Evolutionary conservation across 2,329 filamentous ascomycete species (phyloP), one percentile per base, ranked within the genome.

Genomic region (Neonectria sp.): DNA sequence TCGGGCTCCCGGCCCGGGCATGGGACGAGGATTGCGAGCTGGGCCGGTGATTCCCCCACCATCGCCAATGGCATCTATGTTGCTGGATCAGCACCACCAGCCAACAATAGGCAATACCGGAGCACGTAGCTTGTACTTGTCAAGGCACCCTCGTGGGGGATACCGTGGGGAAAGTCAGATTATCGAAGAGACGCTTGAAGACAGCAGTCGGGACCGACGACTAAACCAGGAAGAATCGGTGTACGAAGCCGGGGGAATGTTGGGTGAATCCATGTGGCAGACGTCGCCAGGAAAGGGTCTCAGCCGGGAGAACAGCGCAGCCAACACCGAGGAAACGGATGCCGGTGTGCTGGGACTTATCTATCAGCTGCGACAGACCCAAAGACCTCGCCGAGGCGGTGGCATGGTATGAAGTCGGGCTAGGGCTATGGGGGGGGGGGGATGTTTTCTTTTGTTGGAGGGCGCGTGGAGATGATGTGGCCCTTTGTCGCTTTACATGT

Each of bases 1-100:
- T 67, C 82, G 84, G 48, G 81, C 78, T 7, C 78, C 80, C 3
- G 78, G 75, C 13, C 76, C 75, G 4, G 78, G 75, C 12, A 76
- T 75, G 6, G 75, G 79, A 33, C 76, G 80, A 29, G 77, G 70
- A 27, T 58, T 72, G 17, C 71, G 73, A 25, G 33, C 63, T 25
- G 83, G 85, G 55, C 76, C 84, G 62, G 78, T 79, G 3, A 79
- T 87, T 60, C 80, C 84, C n/a, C 81, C 85, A 56, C 83, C 87
- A 5, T 92, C 90, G 11, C 91, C 92, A 5, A 91, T 93, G 86
- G 89, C 90, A 21, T 94, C 92, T 1, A 88, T 93, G 71, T 84
- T 95, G 2, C 84, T 95, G 2, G 93, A 95, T 79, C 90, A 92
- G 3, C 92, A 93, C 75, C 91, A 95, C 68, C 92, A 95, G 68